Percentiles rank a stretch among this genome's conserved stretches.
These are phyloP conservation scores for Pythium folliculosum DNA, from an alignment of 352 stramenopile species.

Conservation along the genomic window DNA sequence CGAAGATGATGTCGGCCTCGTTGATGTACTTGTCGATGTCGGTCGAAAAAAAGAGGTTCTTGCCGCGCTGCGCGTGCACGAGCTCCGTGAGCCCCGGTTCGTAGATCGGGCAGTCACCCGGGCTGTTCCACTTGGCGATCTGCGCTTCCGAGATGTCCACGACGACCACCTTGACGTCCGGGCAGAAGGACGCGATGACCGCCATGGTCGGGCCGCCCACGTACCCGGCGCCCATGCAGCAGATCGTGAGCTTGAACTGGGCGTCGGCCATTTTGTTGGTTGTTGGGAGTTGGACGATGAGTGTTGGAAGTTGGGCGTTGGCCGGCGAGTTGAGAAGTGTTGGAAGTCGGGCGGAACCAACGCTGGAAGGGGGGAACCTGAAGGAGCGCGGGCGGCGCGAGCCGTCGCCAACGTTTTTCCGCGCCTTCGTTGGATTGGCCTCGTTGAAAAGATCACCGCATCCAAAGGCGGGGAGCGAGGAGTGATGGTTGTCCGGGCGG, in stretches of 20 bases:
- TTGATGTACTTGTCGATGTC: conserved; percentile 97
- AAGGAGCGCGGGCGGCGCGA: neutral
- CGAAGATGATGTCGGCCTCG: conserved; percentile 98
- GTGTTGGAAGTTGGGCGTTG: neutral
- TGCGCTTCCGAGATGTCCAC: conserved; percentile 95
- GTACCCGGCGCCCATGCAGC: conserved; percentile 98
- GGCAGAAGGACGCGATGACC: conserved; percentile 97
- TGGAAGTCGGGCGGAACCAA: neutral
- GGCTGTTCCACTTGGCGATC: conserved; percentile 98
- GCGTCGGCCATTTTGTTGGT: conserved; percentile 10
- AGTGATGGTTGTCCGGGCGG: neutral
- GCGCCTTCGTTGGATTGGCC: too few species aligned
- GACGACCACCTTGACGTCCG: conserved; percentile 97
- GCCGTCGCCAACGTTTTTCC: neutral
- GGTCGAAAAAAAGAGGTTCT: conserved; percentile 99
- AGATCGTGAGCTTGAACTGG: conserved; percentile 89
- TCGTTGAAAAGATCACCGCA: neutral
- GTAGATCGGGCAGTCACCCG: conserved; percentile 97
- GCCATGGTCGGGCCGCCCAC: conserved; percentile 99
- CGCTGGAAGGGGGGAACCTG: neutral
- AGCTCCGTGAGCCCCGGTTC: conserved; percentile 97
- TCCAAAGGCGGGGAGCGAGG: neutral
- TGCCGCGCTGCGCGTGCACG: conserved; percentile 90
- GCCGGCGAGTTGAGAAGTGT: conserved; percentile 5
- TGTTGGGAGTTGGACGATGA: conserved; percentile 5